Percentiles rank a stretch among this genome's conserved stretches.
phyloP scores from a whole-genome alignment of 331 rosid genomes.

The Pyracantha coccinea region DNA sequence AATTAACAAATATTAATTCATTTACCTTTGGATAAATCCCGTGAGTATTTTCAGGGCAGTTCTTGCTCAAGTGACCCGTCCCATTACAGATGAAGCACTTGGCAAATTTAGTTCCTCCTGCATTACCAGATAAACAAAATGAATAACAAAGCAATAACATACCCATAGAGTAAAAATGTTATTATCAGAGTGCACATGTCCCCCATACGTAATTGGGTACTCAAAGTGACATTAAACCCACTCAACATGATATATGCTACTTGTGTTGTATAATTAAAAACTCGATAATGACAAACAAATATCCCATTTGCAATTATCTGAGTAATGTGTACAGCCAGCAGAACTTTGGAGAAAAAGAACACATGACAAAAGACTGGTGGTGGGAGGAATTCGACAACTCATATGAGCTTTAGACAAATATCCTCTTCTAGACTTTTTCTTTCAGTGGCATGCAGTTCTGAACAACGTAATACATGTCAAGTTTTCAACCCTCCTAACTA shows the following conservation, averaged over 20 bases:
- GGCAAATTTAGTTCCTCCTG: slow-evolving; percentile 92
- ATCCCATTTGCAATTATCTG: not conserved
- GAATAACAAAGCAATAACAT: not conserved
- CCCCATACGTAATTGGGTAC: not conserved
- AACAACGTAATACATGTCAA: not conserved
- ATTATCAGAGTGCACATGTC: not conserved
- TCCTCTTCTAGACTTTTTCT: not conserved
- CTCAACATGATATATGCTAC: not conserved
- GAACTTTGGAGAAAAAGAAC: not conserved
- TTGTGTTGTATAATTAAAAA: not conserved
- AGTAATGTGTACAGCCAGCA: not conserved
- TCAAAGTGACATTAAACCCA: not conserved
- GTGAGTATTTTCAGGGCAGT: slow-evolving; percentile 76
- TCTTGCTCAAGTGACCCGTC: slow-evolving; percentile 84
- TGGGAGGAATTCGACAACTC: not conserved
- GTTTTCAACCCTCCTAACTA: not conserved
- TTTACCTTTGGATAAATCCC: slow-evolving; percentile 94
- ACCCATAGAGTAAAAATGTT: not conserved
- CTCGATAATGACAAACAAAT: not conserved
- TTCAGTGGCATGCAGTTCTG: not conserved
- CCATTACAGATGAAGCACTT: slow-evolving; percentile 80
- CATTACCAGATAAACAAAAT: slow-evolving; percentile 22
- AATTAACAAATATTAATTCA: not conserved
- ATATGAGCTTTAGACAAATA: too few relatives aligned
- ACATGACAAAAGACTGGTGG: not conserved